Percentiles rank a stretch among this genome's conserved stretches.
Conservation (phyloP, 2,329 filamentous ascomycete genomes). For the Fusarium multiceps region DNA sequence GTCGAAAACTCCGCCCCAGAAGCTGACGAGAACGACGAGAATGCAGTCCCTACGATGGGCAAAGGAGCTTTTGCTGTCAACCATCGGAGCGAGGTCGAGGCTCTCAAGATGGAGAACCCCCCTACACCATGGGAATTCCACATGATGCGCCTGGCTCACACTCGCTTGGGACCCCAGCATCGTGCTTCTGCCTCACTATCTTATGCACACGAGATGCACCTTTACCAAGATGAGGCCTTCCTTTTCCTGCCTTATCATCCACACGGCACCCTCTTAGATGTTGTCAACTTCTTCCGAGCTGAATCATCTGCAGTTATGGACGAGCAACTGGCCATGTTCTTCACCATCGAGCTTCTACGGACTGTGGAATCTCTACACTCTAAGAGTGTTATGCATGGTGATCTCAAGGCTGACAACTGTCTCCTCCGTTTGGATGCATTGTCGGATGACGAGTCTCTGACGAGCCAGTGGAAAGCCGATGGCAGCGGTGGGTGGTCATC, state of each 20-base stretch:
- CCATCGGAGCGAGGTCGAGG: constrained; percentile 74
- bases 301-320: constrained; percentile 84
- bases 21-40: constrained; percentile 58
- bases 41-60: constrained; percentile 65
- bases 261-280: constrained; percentile 92
- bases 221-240: constrained; percentile 91
- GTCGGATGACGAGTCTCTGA: constrained; percentile 60
- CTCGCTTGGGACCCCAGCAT: constrained; percentile 76
- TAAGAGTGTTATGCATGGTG: constrained; percentile 85
- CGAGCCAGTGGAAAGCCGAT: constrained; percentile 74
- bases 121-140: constrained; percentile 95
- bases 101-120: constrained; percentile 93
- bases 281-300: constrained; percentile 85
- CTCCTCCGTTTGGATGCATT: constrained; percentile 80
- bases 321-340: constrained; percentile 93
- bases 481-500: constrained; percentile 82
- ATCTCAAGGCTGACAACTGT: constrained; percentile 96
- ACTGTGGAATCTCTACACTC: constrained; percentile 88
- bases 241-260: constrained; percentile 87
- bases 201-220: constrained; percentile 87
- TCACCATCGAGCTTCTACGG: constrained; percentile 88
- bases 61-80: constrained; percentile 69
- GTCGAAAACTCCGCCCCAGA: constrained; percentile 76
- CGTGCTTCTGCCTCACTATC: constrained; percentile 83
- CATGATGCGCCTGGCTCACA: constrained; percentile 86